Conservation (phyloP, 345 rosid species). For the Raphanus sativus region DNA sequence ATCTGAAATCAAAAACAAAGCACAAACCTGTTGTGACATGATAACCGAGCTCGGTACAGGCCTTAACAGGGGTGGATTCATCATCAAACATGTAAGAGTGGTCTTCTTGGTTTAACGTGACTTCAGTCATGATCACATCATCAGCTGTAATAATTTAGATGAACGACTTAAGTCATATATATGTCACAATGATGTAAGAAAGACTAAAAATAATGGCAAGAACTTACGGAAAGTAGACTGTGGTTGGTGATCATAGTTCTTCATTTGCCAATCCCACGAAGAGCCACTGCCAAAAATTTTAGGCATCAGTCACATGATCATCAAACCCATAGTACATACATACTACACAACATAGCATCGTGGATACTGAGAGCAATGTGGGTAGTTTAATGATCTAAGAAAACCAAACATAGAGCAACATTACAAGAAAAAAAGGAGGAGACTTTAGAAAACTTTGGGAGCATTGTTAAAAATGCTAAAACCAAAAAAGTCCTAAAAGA, state of each 20-base stretch:
- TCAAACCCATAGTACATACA: constrained; percentile 10
- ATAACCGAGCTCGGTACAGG: constrained; percentile 70
- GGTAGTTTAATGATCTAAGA: neutral
- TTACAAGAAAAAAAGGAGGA: neutral
- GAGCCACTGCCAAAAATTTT: constrained; percentile 1
- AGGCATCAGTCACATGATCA: neutral
- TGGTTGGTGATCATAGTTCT: constrained; percentile 23
- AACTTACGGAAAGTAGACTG: constrained; percentile 34
- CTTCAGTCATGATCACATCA: constrained; percentile 50
- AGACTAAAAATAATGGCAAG: neutral
- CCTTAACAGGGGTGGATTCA: constrained; percentile 81
- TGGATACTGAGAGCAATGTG: neutral
- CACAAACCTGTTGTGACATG: constrained; percentile 46
- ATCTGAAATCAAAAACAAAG: neutral
- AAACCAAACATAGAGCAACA: constrained; percentile 1
- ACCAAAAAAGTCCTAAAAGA: neutral
- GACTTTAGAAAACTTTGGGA: neutral
- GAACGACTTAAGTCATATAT: neutral
- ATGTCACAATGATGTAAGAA: neutral
- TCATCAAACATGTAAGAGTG: constrained; percentile 81
- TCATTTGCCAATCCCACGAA: constrained; percentile 38
- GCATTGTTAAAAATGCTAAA: neutral
- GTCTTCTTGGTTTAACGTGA: constrained; percentile 70
- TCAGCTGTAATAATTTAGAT: constrained; percentile 14
- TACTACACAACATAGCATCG: neutral